Evolutionary conservation across 306 rosid genomes (phyloP).

Genomic region (Vigna hirtella): DNA sequence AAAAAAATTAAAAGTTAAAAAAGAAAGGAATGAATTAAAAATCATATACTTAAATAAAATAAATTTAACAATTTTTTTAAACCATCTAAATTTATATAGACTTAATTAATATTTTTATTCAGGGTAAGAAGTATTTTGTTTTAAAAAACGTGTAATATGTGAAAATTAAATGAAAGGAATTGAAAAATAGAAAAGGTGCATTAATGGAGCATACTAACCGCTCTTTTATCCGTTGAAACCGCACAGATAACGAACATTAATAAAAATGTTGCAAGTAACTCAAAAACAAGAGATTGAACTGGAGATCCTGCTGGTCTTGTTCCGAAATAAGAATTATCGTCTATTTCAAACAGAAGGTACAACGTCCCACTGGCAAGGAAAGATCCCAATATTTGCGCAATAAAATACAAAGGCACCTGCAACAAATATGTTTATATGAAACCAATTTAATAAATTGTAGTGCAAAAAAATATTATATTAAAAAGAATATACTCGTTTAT

Average conservation of each 20-base stretch:
- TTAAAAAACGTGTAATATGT: background rate
- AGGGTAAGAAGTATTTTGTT: background rate
- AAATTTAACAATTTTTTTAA: no score
- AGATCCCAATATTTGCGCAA: constrained; percentile 62
- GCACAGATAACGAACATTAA: constrained; percentile 81
- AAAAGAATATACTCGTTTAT: no score
- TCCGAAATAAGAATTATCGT: constrained; percentile 53
- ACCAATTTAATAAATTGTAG: background rate
- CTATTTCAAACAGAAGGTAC: constrained; percentile 48
- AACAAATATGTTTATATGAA: background rate
- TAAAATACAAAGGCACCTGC: constrained; percentile 66
- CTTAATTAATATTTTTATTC: no score
- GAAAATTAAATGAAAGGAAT: background rate
- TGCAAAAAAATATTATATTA: no score
- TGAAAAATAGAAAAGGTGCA: background rate
- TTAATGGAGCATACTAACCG: constrained; percentile 46
- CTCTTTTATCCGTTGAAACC: constrained; percentile 76
- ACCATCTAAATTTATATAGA: no score
- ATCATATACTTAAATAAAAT: no score
- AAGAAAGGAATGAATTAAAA: no score
- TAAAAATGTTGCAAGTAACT: constrained; percentile 62
- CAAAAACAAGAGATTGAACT: constrained; percentile 57
- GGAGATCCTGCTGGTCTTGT: constrained; percentile 60
- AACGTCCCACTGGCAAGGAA: constrained; percentile 70
- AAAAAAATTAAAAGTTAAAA: no score